These are phyloP conservation scores for Microsporum canis DNA, from an alignment of 2,329 filamentous ascomycete genomes.

Conservation along the genomic window DNA sequence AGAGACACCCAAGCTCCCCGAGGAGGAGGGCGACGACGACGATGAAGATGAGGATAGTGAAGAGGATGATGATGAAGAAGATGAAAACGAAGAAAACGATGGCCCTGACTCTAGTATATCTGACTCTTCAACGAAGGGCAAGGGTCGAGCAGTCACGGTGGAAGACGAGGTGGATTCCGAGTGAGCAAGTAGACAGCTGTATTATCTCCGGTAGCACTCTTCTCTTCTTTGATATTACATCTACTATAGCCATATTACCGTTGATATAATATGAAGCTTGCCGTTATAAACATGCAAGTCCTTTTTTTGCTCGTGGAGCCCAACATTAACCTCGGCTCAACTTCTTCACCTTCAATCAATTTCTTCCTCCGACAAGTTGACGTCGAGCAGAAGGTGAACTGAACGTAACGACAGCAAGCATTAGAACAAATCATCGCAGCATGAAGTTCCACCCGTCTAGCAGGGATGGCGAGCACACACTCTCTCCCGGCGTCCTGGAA, in stretches of 20 bases:
- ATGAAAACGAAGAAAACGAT: background rate
- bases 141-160: conserved; percentile 14
- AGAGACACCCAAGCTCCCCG: background rate
- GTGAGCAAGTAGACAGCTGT: background rate
- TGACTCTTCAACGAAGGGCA: conserved; percentile 9
- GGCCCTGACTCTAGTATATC: background rate
- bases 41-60: background rate
- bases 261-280: background rate
- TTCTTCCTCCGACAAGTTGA: background rate
- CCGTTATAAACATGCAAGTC: too few relatives aligned
- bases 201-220: background rate
- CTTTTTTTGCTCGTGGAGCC: background rate
- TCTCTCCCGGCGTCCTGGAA: background rate
- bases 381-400: background rate
- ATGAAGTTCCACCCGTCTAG: background rate
- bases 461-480: background rate
- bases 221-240: background rate
- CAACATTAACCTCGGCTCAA: background rate
- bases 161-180: conserved; percentile 13
- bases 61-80: background rate
- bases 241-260: background rate
- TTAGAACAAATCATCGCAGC: background rate
- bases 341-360: background rate
- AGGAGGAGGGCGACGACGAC: background rate
- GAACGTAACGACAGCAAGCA: background rate